Percentiles rank a stretch among this genome's conserved stretches.
These are phyloP conservation scores for Paraphaeosphaeria minitans DNA, from an alignment of 2,329 filamentous ascomycete species.

Conservation along the genomic window DNA sequence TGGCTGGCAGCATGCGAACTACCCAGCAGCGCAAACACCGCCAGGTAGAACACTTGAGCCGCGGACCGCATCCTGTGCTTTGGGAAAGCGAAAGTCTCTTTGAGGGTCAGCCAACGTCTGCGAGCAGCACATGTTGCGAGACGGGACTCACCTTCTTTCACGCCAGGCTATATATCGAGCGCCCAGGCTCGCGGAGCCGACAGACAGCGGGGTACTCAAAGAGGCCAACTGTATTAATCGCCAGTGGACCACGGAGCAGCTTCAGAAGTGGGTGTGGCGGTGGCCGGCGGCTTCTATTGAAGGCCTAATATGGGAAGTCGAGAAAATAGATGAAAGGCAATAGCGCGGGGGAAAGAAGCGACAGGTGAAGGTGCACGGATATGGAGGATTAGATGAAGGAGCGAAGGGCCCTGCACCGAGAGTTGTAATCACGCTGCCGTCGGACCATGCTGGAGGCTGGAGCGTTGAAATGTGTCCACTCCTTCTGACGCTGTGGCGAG, in stretches of 20 bases:
- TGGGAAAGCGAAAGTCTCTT: slow-evolving; percentile 16
- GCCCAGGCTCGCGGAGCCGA: slow-evolving; percentile 24
- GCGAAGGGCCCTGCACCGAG: slow-evolving; percentile 5
- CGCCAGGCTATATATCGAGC: slow-evolving; percentile 28
- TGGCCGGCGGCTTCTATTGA: slow-evolving; percentile 21
- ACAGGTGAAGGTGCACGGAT: slow-evolving; percentile 20
- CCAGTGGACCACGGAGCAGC: slow-evolving; percentile 21
- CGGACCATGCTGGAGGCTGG: slow-evolving; percentile 31
- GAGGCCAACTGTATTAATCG: slow-evolving; percentile 46
- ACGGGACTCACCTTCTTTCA: slow-evolving; percentile 23
- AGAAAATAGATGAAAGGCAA: slow-evolving; percentile 31
- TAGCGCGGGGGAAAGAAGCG: slow-evolving; percentile 21
- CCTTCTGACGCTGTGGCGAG: slow-evolving; percentile 20
- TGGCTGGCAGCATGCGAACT: slow-evolving; percentile 51
- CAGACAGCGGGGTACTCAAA: slow-evolving; percentile 36
- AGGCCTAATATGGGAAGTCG: slow-evolving; percentile 24
- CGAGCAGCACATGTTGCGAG: slow-evolving; percentile 26
- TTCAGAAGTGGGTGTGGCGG: slow-evolving; percentile 31
- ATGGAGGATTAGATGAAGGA: slow-evolving; percentile 26
- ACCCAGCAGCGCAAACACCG: slow-evolving; percentile 63
- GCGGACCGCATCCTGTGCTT: slow-evolving; percentile 56
- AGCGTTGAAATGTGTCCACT: slow-evolving; percentile 41
- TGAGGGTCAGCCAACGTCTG: slow-evolving; percentile 44
- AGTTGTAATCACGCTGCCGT: slow-evolving; percentile 41
- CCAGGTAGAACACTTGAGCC: slow-evolving; percentile 64